Evolutionary conservation across 1,284 basidiomycete species (phyloP).

Genomic region (Boletus sp.): DNA sequence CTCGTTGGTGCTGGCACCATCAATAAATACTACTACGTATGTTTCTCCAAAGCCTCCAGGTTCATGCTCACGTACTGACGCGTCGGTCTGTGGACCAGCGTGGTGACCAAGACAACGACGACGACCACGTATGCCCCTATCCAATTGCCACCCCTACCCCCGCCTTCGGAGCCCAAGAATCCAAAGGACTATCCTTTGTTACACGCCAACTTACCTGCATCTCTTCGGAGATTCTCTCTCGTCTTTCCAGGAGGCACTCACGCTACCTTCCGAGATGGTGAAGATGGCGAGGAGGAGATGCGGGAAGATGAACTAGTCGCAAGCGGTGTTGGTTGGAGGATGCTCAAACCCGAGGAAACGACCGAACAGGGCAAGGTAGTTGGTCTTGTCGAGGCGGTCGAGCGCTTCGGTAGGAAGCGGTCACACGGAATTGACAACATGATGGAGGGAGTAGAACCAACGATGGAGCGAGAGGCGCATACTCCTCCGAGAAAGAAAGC

Average conservation of each 20-base stretch:
- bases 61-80: slow-evolving; percentile 24
- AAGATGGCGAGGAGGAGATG: slow-evolving; percentile 61
- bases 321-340: slow-evolving; percentile 70
- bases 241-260: slow-evolving; percentile 74
- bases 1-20: slow-evolving; percentile 65
- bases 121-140: slow-evolving; percentile 84
- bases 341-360: slow-evolving; percentile 64
- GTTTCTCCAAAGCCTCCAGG: slow-evolving; percentile 25
- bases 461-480: slow-evolving; percentile 45
- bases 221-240: slow-evolving; percentile 69
- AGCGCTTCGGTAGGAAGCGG: slow-evolving; percentile 77
- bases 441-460: slow-evolving; percentile 76
- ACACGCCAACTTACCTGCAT: slow-evolving; percentile 65
- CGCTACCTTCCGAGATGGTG: slow-evolving; percentile 72
- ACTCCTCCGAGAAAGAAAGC: slow-evolving; percentile 76
- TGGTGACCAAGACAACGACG: slow-evolving; percentile 82
- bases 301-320: slow-evolving; percentile 66
- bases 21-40: slow-evolving; percentile 75
- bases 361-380: slow-evolving; percentile 51
- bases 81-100: slow-evolving; percentile 46
- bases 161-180: slow-evolving; percentile 69
- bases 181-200: slow-evolving; percentile 74
- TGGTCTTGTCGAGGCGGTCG: slow-evolving; percentile 71
- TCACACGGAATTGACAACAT: slow-evolving; percentile 64
- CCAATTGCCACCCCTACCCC: slow-evolving; percentile 65